Evolutionary conservation across 2,329 filamentous ascomycete species (phyloP), one percentile per base, ranked within the genome.

Genomic region (Aplosporella prunicola): DNA sequence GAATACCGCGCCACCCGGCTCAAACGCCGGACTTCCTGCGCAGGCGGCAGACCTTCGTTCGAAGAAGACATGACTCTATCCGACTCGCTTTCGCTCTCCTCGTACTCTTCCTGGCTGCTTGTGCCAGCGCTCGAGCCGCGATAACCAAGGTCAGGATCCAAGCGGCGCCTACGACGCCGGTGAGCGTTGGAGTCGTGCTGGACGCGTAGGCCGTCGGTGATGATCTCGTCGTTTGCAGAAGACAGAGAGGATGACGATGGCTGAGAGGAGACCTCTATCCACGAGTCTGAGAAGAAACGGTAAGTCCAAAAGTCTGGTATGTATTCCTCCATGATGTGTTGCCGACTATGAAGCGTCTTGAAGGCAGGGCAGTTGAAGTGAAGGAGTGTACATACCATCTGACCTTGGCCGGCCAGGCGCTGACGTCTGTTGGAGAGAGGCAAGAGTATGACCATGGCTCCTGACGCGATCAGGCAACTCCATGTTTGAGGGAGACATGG

Each of bases 201-300:
- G 35, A 95, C 79, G 36, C 78, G 77, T 27, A 95, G 71, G 17
- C 88, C 88, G 5, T 85, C 91, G 2, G 86, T 93, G 46, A 94
- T 82, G 47, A 94, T 89, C 53, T 95, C 88, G 47, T 94, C 87
- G 54, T 81, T 78, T 37, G 78, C 62, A 14, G 74, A 94, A 14
- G 88, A 94, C 9, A 94, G 68, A 10, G 88, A 95, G 2, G 89
- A 94, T 2, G 89, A 93, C 0, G 89, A 95, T 6, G 89, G 87
- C 50, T 91, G 85, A 4, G 89, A 95, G 31, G 82, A 77, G 43
- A 98, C 78, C 59, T 98, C 89, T 50, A 96, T 78, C 91, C 91
- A 98, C 7, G 91, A 95, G 66, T 96, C 91, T 35, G 38, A 35
- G 22, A 35, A 35, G 10, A 40, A 32, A 5, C 35, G 32, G 26